phyloP scores from a whole-genome alignment of 495 filamentous ascomycete species.

The Aspergillus bertholletiae region DNA sequence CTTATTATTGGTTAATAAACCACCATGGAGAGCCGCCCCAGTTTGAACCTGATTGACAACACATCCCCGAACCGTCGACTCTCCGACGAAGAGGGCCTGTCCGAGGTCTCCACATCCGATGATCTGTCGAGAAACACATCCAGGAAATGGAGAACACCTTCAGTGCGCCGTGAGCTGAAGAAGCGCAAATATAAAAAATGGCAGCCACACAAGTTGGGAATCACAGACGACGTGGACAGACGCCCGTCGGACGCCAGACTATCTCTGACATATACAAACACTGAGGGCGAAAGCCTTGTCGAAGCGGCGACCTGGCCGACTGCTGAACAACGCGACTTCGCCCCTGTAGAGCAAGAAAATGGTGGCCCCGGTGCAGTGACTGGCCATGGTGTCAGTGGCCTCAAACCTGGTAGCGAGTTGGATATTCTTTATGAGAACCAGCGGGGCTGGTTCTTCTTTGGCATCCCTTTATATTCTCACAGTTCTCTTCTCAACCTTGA shows the following conservation, averaged over 20 bases:
- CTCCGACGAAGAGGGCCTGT: constrained; percentile 16
- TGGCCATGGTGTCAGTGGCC: constrained; percentile 5
- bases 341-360: constrained; percentile 1
- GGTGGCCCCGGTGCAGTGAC: constrained; percentile 3
- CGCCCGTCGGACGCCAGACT: constrained; percentile 4
- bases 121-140: constrained; percentile 19
- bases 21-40: constrained; percentile 22
- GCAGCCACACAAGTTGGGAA: constrained; percentile 47
- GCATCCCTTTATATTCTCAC: constrained; percentile 81
- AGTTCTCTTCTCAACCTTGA: constrained; percentile 85
- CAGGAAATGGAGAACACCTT: constrained; percentile 31
- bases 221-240: constrained; percentile 22
- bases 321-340: not conserved
- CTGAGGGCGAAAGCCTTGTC: not conserved
- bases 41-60: constrained; percentile 40
- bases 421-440: constrained; percentile 97
- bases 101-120: constrained; percentile 17
- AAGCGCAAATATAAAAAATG: constrained; percentile 62
- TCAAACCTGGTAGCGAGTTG: constrained; percentile 48
- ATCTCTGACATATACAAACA: constrained; percentile 13
- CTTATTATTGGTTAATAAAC: not conserved
- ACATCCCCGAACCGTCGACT: constrained; percentile 29
- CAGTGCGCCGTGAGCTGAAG: constrained; percentile 45
- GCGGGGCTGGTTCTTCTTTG: constrained; percentile 80
- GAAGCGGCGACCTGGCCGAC: not conserved